Conservation (phyloP, 1,284 basidiomycete genomes). For the Dichomitus squalens region DNA sequence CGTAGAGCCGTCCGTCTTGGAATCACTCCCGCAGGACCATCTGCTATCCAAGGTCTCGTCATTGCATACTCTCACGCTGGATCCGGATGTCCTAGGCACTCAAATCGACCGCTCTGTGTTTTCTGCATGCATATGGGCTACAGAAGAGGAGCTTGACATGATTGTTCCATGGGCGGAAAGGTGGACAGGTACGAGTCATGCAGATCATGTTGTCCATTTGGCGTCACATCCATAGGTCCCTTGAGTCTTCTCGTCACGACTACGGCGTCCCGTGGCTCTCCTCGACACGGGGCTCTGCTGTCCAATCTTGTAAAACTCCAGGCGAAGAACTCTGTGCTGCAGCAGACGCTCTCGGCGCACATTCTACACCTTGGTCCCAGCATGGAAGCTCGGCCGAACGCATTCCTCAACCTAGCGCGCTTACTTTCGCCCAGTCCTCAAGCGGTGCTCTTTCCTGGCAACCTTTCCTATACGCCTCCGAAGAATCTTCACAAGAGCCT, state of each 20-base stretch:
- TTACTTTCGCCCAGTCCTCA: constrained; percentile 53
- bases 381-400: constrained; percentile 48
- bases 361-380: constrained; percentile 46
- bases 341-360: constrained; percentile 47
- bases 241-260: constrained; percentile 57
- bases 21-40: constrained; percentile 26
- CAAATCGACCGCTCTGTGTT: constrained; percentile 27
- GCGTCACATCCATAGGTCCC: constrained; percentile 40
- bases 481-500: constrained; percentile 28
- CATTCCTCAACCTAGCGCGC: constrained; percentile 64
- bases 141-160: constrained; percentile 37
- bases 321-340: constrained; percentile 27
- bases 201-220: not conserved
- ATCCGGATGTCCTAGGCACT: constrained; percentile 27
- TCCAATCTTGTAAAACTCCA: constrained; percentile 29
- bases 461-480: constrained; percentile 33
- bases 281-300: constrained; percentile 18
- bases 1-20: constrained; percentile 18
- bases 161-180: constrained; percentile 40
- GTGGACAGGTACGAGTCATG: constrained; percentile 49
- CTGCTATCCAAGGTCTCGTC: constrained; percentile 35
- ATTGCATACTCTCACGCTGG: constrained; percentile 28
- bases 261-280: constrained; percentile 33
- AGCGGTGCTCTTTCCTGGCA: constrained; percentile 56
- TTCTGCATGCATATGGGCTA: constrained; percentile 57